Percentiles rank a stretch among this genome's conserved stretches.
These are phyloP conservation scores for Ustilago bromivora DNA, from an alignment of 1,284 basidiomycete genomes.

Conservation along the genomic window DNA sequence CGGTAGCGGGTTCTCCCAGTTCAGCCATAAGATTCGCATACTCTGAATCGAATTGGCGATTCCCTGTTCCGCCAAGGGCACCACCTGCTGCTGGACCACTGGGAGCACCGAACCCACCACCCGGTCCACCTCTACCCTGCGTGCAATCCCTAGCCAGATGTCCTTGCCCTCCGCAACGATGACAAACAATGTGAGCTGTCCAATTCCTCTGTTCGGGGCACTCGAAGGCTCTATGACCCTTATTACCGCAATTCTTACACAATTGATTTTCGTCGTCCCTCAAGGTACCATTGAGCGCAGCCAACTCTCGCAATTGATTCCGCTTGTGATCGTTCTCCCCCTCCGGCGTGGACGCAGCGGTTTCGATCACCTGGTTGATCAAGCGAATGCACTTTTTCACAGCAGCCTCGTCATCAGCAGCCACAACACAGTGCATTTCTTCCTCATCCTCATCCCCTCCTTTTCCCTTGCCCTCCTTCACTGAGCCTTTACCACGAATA, in stretches of 20 bases:
- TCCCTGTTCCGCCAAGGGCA: conserved; percentile 55
- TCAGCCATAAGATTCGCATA: conserved; percentile 98
- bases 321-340: conserved; percentile 99
- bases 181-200: conserved; percentile 67
- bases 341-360: conserved; percentile 97
- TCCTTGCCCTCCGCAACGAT: conserved; percentile 67
- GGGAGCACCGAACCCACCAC: conserved; percentile 72
- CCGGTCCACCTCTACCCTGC: conserved; percentile 73
- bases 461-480: conserved; percentile 97
- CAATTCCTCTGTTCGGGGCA: conserved; percentile 68
- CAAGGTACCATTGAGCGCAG: conserved; percentile 96
- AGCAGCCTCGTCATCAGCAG: conserved; percentile 91
- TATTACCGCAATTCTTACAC: conserved; percentile 96
- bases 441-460: conserved; percentile 94
- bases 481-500: conserved; percentile 96
- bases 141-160: conserved; percentile 68
- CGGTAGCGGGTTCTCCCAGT: conserved; percentile 82
- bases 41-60: conserved; percentile 86
- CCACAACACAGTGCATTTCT: conserved; percentile 97
- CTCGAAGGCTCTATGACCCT: conserved; percentile 74
- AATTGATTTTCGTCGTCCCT: conserved; percentile 99
- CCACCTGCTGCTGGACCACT: conserved; percentile 27
- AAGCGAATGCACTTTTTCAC: conserved; percentile 89
- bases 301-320: conserved; percentile 96
- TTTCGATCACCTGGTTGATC: conserved; percentile 98